Evolutionary conservation across 2,329 filamentous ascomycete genomes (phyloP).

Genomic region (Aschersonia sp.): DNA sequence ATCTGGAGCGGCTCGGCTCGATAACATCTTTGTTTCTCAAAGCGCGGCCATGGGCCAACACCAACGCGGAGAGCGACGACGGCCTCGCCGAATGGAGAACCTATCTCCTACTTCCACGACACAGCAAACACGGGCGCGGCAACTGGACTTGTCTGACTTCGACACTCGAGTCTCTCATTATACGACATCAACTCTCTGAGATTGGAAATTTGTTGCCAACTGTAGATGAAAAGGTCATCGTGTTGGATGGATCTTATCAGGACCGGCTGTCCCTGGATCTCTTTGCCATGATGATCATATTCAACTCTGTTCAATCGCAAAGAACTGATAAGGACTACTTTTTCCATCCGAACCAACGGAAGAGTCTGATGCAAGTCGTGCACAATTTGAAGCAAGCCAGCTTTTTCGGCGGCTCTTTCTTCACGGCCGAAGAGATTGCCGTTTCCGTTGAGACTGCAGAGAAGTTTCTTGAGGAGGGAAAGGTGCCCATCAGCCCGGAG

Average conservation of each 20-base stretch:
- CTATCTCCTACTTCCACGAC: slow-evolving; percentile 50
- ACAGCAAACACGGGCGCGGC: slow-evolving; percentile 35
- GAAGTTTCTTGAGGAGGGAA: slow-evolving; percentile 50
- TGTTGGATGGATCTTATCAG: slow-evolving; percentile 69
- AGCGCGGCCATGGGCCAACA: slow-evolving; percentile 65
- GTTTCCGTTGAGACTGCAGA: slow-evolving; percentile 51
- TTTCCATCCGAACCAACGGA: slow-evolving; percentile 63
- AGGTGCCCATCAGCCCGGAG: slow-evolving; percentile 39
- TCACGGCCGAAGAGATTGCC: slow-evolving; percentile 45
- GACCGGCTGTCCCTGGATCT: slow-evolving; percentile 74
- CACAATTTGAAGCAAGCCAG: slow-evolving; percentile 70
- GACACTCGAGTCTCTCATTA: slow-evolving; percentile 64
- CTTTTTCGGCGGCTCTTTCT: slow-evolving; percentile 75
- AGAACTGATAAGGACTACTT: slow-evolving; percentile 75
- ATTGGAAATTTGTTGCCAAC: slow-evolving; percentile 56
- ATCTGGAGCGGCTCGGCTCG: slow-evolving; percentile 51
- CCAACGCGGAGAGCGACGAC: slow-evolving; percentile 34
- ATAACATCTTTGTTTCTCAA: slow-evolving; percentile 59
- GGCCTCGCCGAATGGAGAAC: slow-evolving; percentile 53
- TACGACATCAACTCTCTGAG: slow-evolving; percentile 65
- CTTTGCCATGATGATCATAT: slow-evolving; percentile 70
- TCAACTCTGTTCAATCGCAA: slow-evolving; percentile 82
- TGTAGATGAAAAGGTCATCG: slow-evolving; percentile 56
- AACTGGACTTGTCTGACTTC: slow-evolving; percentile 48
- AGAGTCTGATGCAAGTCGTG: slow-evolving; percentile 53